Percentiles rank a stretch among this genome's conserved stretches.
Evolutionary conservation across 352 stramenopile genomes (phyloP).

Genomic region (Globisporangium parvum): DNA sequence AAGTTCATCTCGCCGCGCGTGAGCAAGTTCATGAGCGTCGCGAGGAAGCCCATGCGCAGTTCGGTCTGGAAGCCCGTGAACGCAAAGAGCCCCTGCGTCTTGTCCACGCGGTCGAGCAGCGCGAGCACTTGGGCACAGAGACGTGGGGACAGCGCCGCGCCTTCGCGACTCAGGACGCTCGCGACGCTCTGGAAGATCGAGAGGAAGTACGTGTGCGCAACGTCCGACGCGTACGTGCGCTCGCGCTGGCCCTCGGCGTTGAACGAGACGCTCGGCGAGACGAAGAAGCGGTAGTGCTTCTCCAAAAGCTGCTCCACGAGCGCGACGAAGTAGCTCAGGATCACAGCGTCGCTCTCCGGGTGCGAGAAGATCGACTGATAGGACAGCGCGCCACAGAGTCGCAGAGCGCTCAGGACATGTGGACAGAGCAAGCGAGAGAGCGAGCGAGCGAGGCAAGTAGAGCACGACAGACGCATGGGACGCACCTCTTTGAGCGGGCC

Average conservation of each 20-base stretch:
- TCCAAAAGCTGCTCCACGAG: constrained; percentile 71
- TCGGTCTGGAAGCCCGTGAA: constrained; percentile 73
- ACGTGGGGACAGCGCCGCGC: constrained; percentile 43
- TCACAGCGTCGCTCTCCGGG: constrained; percentile 58
- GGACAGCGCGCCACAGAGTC: too few species aligned
- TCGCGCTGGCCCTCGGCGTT: constrained; percentile 42
- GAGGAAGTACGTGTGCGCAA: constrained; percentile 64
- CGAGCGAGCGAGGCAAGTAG: not conserved
- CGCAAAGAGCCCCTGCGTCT: constrained; percentile 52
- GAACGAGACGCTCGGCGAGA: constrained; percentile 39
- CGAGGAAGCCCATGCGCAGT: constrained; percentile 68
- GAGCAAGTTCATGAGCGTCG: constrained; percentile 72
- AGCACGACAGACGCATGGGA: too few species aligned
- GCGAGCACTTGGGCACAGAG: constrained; percentile 72
- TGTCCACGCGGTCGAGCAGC: constrained; percentile 61
- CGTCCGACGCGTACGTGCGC: constrained; percentile 53
- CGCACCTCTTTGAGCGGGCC: constrained; percentile 72
- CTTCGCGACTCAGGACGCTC: constrained; percentile 49
- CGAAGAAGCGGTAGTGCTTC: constrained; percentile 82
- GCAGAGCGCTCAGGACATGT: too few species aligned
- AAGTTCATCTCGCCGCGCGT: constrained; percentile 76
- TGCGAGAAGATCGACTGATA: constrained; percentile 65
- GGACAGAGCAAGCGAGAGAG: too few species aligned
- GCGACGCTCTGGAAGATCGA: constrained; percentile 75
- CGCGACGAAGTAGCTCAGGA: constrained; percentile 63